Evolutionary conservation across 1,284 basidiomycete species (phyloP).

Genomic region (Sanghuangporus baumii): DNA sequence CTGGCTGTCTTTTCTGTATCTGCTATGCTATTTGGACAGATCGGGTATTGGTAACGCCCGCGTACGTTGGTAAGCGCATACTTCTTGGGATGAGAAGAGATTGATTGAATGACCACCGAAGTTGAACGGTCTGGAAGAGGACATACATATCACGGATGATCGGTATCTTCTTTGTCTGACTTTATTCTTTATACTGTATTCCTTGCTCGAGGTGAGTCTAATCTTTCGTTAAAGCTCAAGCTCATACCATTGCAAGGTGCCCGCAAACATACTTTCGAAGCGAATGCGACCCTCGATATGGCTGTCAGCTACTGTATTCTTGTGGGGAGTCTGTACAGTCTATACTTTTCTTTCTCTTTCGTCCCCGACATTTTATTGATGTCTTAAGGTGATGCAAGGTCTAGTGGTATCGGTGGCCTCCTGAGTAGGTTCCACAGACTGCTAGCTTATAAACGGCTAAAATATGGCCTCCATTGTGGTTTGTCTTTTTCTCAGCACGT

Average conservation of each 20-base stretch:
- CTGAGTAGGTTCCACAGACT: conserved; percentile 38
- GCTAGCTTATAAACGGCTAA: conserved; percentile 40
- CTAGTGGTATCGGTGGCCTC: conserved; percentile 54
- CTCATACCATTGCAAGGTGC: too few relatives aligned
- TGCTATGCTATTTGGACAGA: conserved; percentile 71
- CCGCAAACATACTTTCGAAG: too few relatives aligned
- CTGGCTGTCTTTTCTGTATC: conserved; percentile 67
- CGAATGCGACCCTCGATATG: conserved; percentile 58
- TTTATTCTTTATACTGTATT: conserved; percentile 59
- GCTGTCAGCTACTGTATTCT: conserved; percentile 54
- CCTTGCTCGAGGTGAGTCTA: conserved; percentile 51
- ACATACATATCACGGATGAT: conserved; percentile 40
- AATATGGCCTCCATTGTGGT: not conserved
- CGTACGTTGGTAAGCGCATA: conserved; percentile 29
- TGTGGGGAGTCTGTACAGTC: conserved; percentile 72
- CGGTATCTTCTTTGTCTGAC: conserved; percentile 64
- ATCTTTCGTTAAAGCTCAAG: conserved; percentile 65
- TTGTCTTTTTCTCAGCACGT: conserved; percentile 53
- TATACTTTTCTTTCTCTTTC: not conserved
- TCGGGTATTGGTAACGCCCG: conserved; percentile 80
- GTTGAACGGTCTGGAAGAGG: not conserved
- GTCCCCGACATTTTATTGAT: not conserved
- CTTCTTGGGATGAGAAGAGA: not conserved
- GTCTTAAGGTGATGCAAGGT: conserved; percentile 56
- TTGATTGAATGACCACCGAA: not conserved